Base-by-base conservation (phyloP, 1,284 basidiomycete genomes). In the Acaromyces ingoldii region DNA sequence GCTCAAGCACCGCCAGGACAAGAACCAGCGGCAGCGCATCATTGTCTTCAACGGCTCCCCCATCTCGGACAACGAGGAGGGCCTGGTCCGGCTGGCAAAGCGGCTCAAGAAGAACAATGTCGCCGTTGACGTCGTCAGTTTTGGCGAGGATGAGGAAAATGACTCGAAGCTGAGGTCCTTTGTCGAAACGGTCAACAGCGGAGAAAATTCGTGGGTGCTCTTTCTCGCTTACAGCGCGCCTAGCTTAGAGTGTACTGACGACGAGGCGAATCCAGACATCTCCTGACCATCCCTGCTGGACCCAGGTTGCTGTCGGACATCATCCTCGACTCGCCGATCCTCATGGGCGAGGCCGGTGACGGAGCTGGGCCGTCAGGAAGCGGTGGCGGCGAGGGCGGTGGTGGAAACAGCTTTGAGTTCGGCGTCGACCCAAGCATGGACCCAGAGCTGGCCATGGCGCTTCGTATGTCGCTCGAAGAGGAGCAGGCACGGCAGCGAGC, bases 61-160 rank as follows among this genome's bases (percentile, higher is more conserved):
- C 0, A 58, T 75, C 2, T 36, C 59, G 13, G 62, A 70, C 43
- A 47, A 59, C 3, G 63, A 70, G 21, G 68, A 65, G 4, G 58
- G 60, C 13, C 57, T 75, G 22, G 80, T 88, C 63, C 85, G 84
- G 76, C 83, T 99, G 15, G 93, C 91, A 21, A 96, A 93, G 81
- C 93, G 91, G 77, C 81, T 99, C 65, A 95, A 96, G 81, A 99
- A 99, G 85, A 98, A 97, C 78, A 98, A 97, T 70, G 91, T 99
- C 36, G 88, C 91, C 0, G 83, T 98, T 11, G 93, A 99, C 77
- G 81, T 98, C 53, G 80, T 97, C 34, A 85, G 83, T 15, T 97
- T 82, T 68, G 81, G 81, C 55, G 72, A 74, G 36, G 81, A 81
- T 24, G 84, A 82, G 56, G 76, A 67, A 42, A 77, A 77, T 53